Evolutionary conservation across 2,329 filamentous ascomycete genomes (phyloP).

Genomic region (Ophiostoma quercus): DNA sequence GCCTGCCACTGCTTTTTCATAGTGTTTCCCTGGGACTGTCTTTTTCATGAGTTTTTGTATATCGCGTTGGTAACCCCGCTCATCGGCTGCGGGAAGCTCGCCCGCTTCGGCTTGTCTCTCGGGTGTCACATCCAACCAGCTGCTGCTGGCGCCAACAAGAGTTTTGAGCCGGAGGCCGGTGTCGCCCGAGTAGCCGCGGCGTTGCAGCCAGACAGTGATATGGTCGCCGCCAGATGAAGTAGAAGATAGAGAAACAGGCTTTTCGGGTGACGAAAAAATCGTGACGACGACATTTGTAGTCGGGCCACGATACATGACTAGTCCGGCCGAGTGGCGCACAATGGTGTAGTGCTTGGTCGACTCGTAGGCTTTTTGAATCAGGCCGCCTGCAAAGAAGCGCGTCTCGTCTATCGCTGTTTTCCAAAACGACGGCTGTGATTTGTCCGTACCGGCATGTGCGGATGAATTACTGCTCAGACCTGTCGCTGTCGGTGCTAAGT

Average conservation of each 20-base stretch:
- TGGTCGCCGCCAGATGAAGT: slow-evolving; percentile 44
- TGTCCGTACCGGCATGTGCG: neutral
- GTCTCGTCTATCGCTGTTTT: slow-evolving; percentile 53
- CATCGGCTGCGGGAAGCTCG: slow-evolving; percentile 52
- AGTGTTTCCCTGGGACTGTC: slow-evolving; percentile 34
- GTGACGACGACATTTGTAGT: slow-evolving; percentile 60
- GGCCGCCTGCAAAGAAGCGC: slow-evolving; percentile 59
- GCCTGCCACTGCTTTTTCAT: slow-evolving; percentile 44
- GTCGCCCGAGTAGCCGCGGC: slow-evolving; percentile 62
- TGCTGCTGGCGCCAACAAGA: slow-evolving; percentile 52
- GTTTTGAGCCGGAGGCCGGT: slow-evolving; percentile 63
- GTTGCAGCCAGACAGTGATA: slow-evolving; percentile 59
- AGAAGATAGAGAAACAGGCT: slow-evolving; percentile 31
- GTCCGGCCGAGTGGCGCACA: slow-evolving; percentile 58
- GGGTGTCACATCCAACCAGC: slow-evolving; percentile 66
- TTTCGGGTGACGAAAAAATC: slow-evolving; percentile 52
- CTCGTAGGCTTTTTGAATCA: slow-evolving; percentile 58
- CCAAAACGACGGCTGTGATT: slow-evolving; percentile 35
- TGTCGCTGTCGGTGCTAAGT: neutral
- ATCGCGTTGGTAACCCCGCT: slow-evolving; percentile 63
- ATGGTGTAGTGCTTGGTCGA: slow-evolving; percentile 62
- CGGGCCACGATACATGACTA: slow-evolving; percentile 63
- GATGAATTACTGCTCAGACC: no score
- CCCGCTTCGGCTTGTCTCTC: slow-evolving; percentile 43
- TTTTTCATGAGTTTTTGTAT: slow-evolving; percentile 59